These are phyloP conservation scores for Phytomonas sp. DNA, from an alignment of 208 protist genomes.

Conservation along the genomic window DNA sequence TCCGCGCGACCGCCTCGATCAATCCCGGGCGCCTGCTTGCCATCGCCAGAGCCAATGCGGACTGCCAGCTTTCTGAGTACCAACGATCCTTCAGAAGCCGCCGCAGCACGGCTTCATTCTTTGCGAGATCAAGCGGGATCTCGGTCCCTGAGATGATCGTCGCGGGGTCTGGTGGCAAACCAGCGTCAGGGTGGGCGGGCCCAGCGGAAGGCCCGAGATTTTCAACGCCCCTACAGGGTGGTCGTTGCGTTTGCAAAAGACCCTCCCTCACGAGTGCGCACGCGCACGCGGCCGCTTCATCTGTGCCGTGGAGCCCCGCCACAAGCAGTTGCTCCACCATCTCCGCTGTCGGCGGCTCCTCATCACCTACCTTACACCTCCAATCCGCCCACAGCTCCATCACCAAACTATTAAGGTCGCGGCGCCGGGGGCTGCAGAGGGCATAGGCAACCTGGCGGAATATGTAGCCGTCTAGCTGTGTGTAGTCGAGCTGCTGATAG, in stretches of 20 bases:
- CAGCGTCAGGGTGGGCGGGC: not conserved
- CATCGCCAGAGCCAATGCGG: constrained; percentile 43
- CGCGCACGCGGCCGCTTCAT: constrained; percentile 14
- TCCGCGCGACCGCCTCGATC: constrained; percentile 7
- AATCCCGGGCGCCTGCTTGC: constrained; percentile 27
- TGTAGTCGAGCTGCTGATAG: constrained; percentile 20
- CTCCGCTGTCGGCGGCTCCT: constrained; percentile 27
- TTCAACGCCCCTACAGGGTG: no score
- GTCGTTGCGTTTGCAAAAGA: not conserved
- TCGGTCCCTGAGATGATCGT: constrained; percentile 13
- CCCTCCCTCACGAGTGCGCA: constrained; percentile 11
- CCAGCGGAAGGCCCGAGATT: no score
- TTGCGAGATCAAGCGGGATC: constrained; percentile 30
- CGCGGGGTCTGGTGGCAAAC: constrained; percentile 11
- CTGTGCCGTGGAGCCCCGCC: constrained; percentile 29
- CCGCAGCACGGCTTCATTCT: constrained; percentile 19
- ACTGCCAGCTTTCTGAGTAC: constrained; percentile 42
- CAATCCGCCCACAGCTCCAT: constrained; percentile 58
- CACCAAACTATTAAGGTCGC: constrained; percentile 16
- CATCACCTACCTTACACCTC: constrained; percentile 49
- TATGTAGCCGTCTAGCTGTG: constrained; percentile 41
- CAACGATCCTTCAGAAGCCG: constrained; percentile 48
- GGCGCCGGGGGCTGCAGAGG: constrained; percentile 15
- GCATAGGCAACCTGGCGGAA: constrained; percentile 48
- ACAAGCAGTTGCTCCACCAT: constrained; percentile 42